Evolutionary conservation across 75 land plant genomes (phyloP), one percentile per base, ranked within the genome.

Genomic region (Adiantum capillusveneris): DNA sequence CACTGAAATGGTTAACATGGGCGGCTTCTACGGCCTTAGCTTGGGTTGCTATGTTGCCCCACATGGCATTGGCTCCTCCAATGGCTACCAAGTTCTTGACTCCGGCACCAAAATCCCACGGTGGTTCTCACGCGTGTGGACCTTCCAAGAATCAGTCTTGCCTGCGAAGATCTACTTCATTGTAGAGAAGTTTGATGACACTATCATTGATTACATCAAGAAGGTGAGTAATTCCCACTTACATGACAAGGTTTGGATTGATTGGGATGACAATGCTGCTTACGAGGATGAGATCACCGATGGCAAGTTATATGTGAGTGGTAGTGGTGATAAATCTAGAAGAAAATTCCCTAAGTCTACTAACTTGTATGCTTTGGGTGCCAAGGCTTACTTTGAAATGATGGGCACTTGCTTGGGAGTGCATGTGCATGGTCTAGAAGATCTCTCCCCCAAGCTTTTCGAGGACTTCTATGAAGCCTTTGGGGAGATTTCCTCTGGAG

Each of bases 61-160:
- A 6, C 66, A 64, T 34, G 66, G 66, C 29, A 51, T 64, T 27
- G 66, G 66, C 39, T 25, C 55, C 29, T 6, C 25, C 28, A 37
- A 41, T 2, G 66, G 66, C 43, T 64, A 28, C 27, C 25, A 49
- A 39, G 29, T 53, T 0, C 55, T 53, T 24, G 60, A 28, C n/a
- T 11, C 41, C 43, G 27, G 17, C 6, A 11, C 50, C 31, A 31
- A 25, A 6, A 22, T 64, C 18, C 66, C 66, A 7, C 56, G 66
- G 11, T 64, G 66, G 66, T 64, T 64, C 56, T 55, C 62, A 5
- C 41, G 66, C 52, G 66, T 53, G 0, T 64, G 66, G 66, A 64
- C 66, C 24, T 29, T 64, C 34, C 66, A 64, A 36, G 66, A 64
- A 36, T 64, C 29, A 13, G 28, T 64, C 31, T 31, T 64, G 22